Evolutionary conservation across 805 yeast genomes (phyloP), one percentile per base, ranked within the genome.

Genomic region (Cyberlindnera xylosilytica): DNA sequence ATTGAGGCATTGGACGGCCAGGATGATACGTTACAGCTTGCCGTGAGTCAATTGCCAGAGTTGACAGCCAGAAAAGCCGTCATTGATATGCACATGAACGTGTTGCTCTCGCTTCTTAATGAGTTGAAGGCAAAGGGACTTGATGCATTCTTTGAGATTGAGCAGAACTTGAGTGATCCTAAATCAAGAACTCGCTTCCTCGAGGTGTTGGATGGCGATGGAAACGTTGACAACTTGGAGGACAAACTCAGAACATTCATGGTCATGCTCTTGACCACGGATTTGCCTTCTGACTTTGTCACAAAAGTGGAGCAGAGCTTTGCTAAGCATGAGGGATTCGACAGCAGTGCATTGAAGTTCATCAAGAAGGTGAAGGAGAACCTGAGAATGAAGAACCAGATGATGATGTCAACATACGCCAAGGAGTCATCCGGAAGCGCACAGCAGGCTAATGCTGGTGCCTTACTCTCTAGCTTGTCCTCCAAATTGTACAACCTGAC

Each of bases 81-180:
- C 24, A 83, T 93, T 53, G 99, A 93, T 66, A 86, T 87, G 82
- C 99, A 93, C 66, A 91, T 93, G 96, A 89, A 87, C 56, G 90
- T 93, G 20, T 78, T 95, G 48, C 87, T 97, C 9, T 78, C 89
- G 16, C 69, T 93, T 39, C 74, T 93, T 46, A 80, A 82, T 57
- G 88, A 89, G 51, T 72, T 93, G 46, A 93, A 91, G 56, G 81
- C 83, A n/a, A 84, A 91, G 51, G 82, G 83, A 15, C 72, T 93
- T 52, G 99, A 95, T 57, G 80, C 89, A 42, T 85, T 90, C 53
- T 93, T 91, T 62, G 98, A 93, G 65, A 80, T 93, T 47, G 99
- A 93, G 66, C 97, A 91, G 60, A 83, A 80, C 50, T 77, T 81
- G 42, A 74, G 70, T 44, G 83, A 83, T 63, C 66, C 63, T 41